Conservation (phyloP, 805 yeast genomes). For the Pichia phayaonensis region DNA sequence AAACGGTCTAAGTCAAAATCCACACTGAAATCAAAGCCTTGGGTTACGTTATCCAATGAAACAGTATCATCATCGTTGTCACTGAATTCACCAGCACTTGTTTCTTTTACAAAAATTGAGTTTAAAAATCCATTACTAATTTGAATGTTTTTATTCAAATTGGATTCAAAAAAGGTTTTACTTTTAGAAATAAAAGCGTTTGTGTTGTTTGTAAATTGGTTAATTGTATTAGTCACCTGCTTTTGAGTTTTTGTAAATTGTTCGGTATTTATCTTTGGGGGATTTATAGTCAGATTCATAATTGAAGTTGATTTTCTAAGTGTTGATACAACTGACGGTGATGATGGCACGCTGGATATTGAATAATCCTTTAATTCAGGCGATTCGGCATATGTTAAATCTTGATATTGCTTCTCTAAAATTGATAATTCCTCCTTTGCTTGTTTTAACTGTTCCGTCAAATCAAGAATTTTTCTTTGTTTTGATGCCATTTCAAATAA, state of each 20-base stretch:
- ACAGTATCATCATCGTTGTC: constrained; percentile 1
- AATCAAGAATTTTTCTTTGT: constrained; percentile 44
- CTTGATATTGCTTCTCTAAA: constrained; percentile 28
- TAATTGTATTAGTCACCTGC: constrained; percentile 16
- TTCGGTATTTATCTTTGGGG: constrained; percentile 2
- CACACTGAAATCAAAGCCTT: constrained; percentile 20
- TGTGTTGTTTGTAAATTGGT: constrained; percentile 18
- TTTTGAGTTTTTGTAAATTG: constrained; percentile 8
- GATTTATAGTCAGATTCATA: constrained; percentile 8
- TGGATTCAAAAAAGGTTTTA: constrained; percentile 20
- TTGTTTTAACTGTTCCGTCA: constrained; percentile 36
- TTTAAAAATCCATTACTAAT: constrained; percentile 12
- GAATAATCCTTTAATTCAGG: not conserved
- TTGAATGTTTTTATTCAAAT: constrained; percentile 15
- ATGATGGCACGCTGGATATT: not conserved
- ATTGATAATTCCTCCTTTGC: constrained; percentile 32
- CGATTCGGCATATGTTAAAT: not conserved
- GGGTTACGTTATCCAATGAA: constrained; percentile 17
- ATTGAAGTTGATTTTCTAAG: constrained; percentile 11
- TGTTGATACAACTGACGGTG: not conserved
- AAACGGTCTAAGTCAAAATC: constrained; percentile 12
- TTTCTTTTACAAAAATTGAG: constrained; percentile 7
- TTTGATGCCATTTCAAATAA: constrained; percentile 40
- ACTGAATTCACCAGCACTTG: not conserved
- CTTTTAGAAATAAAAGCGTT: constrained; percentile 21